phyloP scores from a whole-genome alignment of 345 rosid genomes.

The Eucalyptus victrix region DNA sequence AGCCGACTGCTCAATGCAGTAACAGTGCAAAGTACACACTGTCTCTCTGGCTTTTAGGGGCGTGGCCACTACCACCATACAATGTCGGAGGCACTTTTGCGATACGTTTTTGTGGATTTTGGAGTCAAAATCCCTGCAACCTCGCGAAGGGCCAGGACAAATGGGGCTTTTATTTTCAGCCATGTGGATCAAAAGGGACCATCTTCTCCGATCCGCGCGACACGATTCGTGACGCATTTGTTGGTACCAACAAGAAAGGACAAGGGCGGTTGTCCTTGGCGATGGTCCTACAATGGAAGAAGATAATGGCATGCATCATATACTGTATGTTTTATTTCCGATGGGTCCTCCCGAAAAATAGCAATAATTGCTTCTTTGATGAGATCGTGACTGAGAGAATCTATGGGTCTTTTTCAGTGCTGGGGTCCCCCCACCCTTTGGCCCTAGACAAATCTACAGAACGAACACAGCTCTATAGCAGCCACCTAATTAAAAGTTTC shows the following conservation, averaged over 20 bases:
- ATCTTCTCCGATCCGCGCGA: background rate
- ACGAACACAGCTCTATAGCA: background rate
- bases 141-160: background rate
- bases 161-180: background rate
- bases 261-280: background rate
- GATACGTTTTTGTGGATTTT: background rate
- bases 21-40: background rate
- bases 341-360: constrained; percentile 6
- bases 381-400: background rate
- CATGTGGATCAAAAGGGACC: background rate
- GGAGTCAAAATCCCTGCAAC: background rate
- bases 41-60: background rate
- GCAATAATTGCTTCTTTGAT: constrained; percentile 17
- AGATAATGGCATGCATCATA: background rate
- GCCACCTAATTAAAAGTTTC: background rate
- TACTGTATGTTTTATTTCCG: background rate
- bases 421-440: background rate
- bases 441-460: background rate
- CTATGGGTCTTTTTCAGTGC: background rate
- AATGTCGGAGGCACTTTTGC: background rate
- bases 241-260: background rate
- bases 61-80: background rate
- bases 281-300: background rate
- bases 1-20: background rate
- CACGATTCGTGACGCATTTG: background rate